Base-by-base conservation (phyloP, 208 protist genomes). In the Leishmania braziliensis region DNA sequence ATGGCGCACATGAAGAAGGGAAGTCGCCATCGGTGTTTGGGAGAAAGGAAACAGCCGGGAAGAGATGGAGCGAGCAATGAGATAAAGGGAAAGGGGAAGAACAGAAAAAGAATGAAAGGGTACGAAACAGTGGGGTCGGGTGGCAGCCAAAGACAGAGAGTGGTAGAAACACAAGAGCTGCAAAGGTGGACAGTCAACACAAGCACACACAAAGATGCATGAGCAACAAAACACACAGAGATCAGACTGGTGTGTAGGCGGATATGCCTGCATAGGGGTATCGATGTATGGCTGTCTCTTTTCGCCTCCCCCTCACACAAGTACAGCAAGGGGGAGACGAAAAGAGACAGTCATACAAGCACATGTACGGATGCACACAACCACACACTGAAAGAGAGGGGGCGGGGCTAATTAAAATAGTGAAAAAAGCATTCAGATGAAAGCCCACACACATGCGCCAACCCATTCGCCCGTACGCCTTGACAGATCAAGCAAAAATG, bases 271-370 rank as follows among this genome's bases (percentile, higher is more conserved):
- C 4, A 23, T 29, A n/a, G n/a, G 14, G 2, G 16, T 12, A 62
- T 62, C 56, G 23, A 14, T 62, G 0, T 43, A n/a, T 43, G 63
- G 16, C 29, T n/a, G 12, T 6, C 29, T n/a, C 8, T 10, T 6
- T 29, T 43, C 63, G 14, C 29, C 12, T 20, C 9, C 63, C 33
- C 2, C 8, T 68, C 26, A 29, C 14, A 68, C 29, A 62, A 5
- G 46, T 0, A 43, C 39, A 20, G 26, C 48, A 48, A 46, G 23
- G 10, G 36, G 36, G 36, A 39, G 36, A 56, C 5, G 46, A 43
- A 54, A 46, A 75, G 43, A 73, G 29, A 53, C 14, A 53, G 54
- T 77, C 54, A 65, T 56, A 23, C 39, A 81, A 3, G 65, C 50
- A 58, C 23, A 78, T 43, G 26, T 39, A 29, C 23, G 39, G 54